These are phyloP conservation scores for Ganoderma resinaceum DNA, from an alignment of 1,284 basidiomycete species.

Conservation along the genomic window DNA sequence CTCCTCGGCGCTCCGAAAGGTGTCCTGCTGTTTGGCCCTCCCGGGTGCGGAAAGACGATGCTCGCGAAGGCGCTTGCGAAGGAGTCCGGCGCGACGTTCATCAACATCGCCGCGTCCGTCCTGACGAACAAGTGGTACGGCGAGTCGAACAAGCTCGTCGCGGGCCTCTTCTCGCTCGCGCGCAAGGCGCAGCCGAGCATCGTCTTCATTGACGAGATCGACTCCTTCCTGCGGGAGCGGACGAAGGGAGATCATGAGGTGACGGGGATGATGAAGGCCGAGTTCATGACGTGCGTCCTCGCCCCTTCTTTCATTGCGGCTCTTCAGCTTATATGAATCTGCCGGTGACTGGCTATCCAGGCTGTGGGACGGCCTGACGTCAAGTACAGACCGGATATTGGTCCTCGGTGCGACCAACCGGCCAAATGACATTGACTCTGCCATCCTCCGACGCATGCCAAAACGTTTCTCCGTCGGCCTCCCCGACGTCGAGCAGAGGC, in stretches of 20 bases:
- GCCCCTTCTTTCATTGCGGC: too few relatives aligned
- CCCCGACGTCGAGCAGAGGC: conserved; percentile 83
- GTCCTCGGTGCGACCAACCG: conserved; percentile 97
- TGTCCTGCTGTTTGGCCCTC: conserved; percentile 89
- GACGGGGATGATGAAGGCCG: conserved; percentile 99
- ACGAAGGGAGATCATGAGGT: conserved; percentile 94
- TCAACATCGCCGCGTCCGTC: conserved; percentile 85
- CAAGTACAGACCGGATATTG: conserved; percentile 84
- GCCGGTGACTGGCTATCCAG: conserved; percentile 47
- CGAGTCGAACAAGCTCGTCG: conserved; percentile 97
- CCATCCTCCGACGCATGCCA: conserved; percentile 96
- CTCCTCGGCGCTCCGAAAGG: conserved; percentile 80
- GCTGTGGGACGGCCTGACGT: conserved; percentile 96
- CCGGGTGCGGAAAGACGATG: conserved; percentile 96
- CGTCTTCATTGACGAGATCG: conserved; percentile 87
- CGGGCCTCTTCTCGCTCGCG: conserved; percentile 82
- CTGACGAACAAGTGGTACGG: conserved; percentile 97
- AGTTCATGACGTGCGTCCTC: conserved; percentile 92
- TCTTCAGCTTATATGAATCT: neutral
- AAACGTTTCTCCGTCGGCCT: conserved; percentile 94
- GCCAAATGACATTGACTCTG: conserved; percentile 94
- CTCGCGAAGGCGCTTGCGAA: conserved; percentile 95
- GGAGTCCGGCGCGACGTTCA: conserved; percentile 97
- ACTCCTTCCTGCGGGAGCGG: conserved; percentile 91
- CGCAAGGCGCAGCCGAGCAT: conserved; percentile 79